These are phyloP conservation scores for Spinellus fusiger DNA, from an alignment of 192 early-diverging fungal species.

Conservation along the genomic window DNA sequence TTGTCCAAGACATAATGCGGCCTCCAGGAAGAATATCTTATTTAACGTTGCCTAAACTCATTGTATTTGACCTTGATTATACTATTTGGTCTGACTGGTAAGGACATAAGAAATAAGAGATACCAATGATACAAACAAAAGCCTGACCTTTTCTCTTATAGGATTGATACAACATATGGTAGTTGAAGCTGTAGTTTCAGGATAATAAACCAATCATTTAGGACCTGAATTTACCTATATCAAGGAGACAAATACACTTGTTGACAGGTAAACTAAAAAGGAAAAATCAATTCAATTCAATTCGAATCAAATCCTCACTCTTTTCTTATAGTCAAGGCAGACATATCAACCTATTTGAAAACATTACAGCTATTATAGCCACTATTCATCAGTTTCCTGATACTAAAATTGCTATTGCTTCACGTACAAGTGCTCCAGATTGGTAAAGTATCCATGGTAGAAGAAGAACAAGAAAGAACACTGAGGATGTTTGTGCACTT, in stretches of 20 bases:
- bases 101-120: not conserved
- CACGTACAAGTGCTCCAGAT: constrained; percentile 30
- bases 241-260: not conserved
- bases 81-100: constrained; percentile 34
- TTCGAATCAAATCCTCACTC: no score
- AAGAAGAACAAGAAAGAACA: not conserved
- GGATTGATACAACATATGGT: constrained; percentile 25
- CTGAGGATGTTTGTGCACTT: not conserved
- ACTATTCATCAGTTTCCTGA: constrained; percentile 23
- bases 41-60: constrained; percentile 31
- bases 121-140: not conserved
- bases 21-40: no score
- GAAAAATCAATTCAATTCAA: not conserved
- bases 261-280: constrained; percentile 1
- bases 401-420: constrained; percentile 34
- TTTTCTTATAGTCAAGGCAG: constrained; percentile 19
- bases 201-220: not conserved
- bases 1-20: no score
- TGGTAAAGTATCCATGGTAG: constrained; percentile 19
- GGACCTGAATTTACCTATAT: constrained; percentile 17
- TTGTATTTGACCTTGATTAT: constrained; percentile 41
- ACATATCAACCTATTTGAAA: constrained; percentile 18
- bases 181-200: not conserved
- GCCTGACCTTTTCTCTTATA: not conserved
- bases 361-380: constrained; percentile 27